These are phyloP conservation scores for Piloderma croceum DNA, from an alignment of 768 basidiomycete genomes.

Conservation along the genomic window DNA sequence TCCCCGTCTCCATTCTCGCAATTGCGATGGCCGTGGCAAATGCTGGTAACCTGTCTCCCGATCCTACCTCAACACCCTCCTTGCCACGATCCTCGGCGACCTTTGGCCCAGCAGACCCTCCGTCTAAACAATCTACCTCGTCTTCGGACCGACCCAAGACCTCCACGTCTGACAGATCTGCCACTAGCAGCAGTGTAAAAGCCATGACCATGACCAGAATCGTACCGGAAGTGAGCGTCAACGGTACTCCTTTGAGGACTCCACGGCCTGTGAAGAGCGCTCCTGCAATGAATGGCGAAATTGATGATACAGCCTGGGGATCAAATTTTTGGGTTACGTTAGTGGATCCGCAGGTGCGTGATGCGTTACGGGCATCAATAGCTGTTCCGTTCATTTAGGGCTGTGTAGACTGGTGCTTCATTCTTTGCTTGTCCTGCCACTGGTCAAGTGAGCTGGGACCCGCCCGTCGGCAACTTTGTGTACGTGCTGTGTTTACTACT, in stretches of 20 bases:
- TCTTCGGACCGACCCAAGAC: too few relatives aligned
- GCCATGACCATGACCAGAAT: too few relatives aligned
- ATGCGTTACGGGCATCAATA: constrained; percentile 3
- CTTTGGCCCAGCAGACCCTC: too few relatives aligned
- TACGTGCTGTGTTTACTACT: constrained; percentile 34
- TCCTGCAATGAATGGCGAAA: constrained; percentile 16
- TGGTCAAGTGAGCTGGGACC: constrained; percentile 90
- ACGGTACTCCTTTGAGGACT: constrained; percentile 27
- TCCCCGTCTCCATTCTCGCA: too few relatives aligned
- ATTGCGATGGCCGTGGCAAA: too few relatives aligned
- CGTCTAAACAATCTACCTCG: too few relatives aligned
- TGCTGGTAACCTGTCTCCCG: too few relatives aligned
- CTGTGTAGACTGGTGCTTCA: constrained; percentile 46
- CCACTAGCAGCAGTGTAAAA: too few relatives aligned
- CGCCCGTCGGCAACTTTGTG: constrained; percentile 87
- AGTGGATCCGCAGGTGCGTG: constrained; percentile 79
- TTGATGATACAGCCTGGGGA: constrained; percentile 63
- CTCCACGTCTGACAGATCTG: too few relatives aligned
- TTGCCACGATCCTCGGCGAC: too few relatives aligned
- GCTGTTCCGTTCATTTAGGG: constrained; percentile 7
- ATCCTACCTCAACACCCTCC: too few relatives aligned
- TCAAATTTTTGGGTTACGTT: constrained; percentile 94
- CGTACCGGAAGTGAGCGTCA: constrained; percentile 31
- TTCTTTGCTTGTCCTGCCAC: constrained; percentile 94
- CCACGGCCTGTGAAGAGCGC: constrained; percentile 24